Conservation (phyloP, 176 grass and related monocot species). For the sorghum (Sorghum bicolor) region Sorghum_bicolor_NCBIv3 NC_012879.2:60034001-60034500, state of each 20-base stretch:
- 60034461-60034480: constrained; percentile 87
- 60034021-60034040: too few species aligned
- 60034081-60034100: too few species aligned
- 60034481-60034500: constrained; percentile 82
- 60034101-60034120: too few species aligned
- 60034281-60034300: constrained; percentile 93
- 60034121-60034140: too few species aligned
- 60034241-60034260: background rate
- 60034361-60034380: background rate
- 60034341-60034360: constrained; percentile 38
- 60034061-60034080: too few species aligned
- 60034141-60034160: too few species aligned
- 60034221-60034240: too few species aligned
- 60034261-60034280: constrained; percentile 96
- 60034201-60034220: too few species aligned
- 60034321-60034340: constrained; percentile 91
- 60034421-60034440: constrained; percentile 80
- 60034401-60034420: background rate
- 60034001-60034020: too few species aligned
- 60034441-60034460: constrained; percentile 87
- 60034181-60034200: too few species aligned
- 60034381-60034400: background rate
- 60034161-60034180: too few species aligned
- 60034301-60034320: constrained; percentile 92
- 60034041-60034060: too few species aligned